Conservation (phyloP, 73 alveolate species). For the Uronychia binucleata region DNA sequence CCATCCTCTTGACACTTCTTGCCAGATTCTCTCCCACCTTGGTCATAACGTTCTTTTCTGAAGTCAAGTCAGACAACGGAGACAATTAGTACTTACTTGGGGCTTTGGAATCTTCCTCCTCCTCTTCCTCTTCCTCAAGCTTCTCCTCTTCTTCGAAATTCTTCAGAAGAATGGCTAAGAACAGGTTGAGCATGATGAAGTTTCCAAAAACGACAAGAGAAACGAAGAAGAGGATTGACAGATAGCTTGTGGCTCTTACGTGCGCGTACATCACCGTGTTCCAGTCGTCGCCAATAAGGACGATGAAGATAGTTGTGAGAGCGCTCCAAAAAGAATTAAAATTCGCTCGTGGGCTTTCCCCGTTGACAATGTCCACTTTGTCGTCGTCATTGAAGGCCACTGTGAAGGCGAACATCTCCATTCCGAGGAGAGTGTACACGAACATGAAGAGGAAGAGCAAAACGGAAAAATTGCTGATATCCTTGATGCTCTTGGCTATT, state of each 20-base stretch:
- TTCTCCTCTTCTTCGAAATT: conserved; percentile 44
- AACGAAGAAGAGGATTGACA: conserved; percentile 38
- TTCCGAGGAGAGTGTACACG: conserved; percentile 54
- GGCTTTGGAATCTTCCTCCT: background rate
- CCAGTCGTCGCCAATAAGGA: conserved; percentile 64
- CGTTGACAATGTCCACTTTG: conserved; percentile 29
- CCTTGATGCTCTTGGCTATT: conserved; percentile 45
- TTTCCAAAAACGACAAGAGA: conserved; percentile 54
- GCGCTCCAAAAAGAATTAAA: conserved; percentile 50
- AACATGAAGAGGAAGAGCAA: conserved; percentile 58
- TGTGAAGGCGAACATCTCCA: conserved; percentile 57
- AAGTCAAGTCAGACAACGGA: no score
- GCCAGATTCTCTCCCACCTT: background rate
- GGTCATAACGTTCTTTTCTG: conserved; percentile 9
- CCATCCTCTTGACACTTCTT: no score
- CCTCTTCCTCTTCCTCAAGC: background rate
- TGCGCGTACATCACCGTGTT: conserved; percentile 31
- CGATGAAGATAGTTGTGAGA: conserved; percentile 52
- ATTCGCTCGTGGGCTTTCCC: conserved; percentile 33
- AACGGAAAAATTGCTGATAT: conserved; percentile 52
- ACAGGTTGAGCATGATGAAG: conserved; percentile 53
- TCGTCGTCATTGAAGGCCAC: conserved; percentile 22
- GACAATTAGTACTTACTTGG: no score
- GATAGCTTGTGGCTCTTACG: conserved; percentile 13
- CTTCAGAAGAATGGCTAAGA: conserved; percentile 62